Evolutionary conservation across 2,329 filamentous ascomycete species (phyloP).

Genomic region (Venturia aucupariae): DNA sequence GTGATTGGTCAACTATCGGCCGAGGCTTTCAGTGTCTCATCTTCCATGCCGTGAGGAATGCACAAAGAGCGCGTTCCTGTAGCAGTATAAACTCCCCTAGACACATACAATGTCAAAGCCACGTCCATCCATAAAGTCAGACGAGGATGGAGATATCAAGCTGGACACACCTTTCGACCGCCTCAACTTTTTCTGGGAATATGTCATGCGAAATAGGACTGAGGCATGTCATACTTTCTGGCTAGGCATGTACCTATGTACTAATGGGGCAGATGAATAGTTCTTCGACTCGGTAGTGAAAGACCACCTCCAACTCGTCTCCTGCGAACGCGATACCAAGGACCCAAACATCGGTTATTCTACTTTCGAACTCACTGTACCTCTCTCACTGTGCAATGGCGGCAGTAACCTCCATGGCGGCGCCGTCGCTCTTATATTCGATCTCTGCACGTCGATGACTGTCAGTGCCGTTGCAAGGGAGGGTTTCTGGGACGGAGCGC

Average conservation of each 20-base stretch:
- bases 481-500: slow-evolving; percentile 35
- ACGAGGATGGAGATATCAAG: not conserved
- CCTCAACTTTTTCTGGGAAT: slow-evolving; percentile 9
- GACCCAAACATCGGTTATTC: slow-evolving; percentile 28
- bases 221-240: not conserved
- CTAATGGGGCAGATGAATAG: not conserved
- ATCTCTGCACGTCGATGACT: slow-evolving; percentile 41
- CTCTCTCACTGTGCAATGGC: slow-evolving; percentile 37
- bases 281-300: slow-evolving; percentile 24
- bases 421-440: slow-evolving; percentile 45
- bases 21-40: not conserved
- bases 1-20: not conserved
- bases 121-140: not conserved
- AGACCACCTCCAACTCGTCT: slow-evolving; percentile 27
- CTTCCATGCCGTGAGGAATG: not conserved
- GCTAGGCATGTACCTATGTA: not conserved
- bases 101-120: not conserved
- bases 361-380: slow-evolving; percentile 37
- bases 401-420: slow-evolving; percentile 44
- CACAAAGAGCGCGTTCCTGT: not conserved
- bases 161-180: slow-evolving; percentile 6
- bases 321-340: slow-evolving; percentile 24
- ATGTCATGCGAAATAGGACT: not conserved
- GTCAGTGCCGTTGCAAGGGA: slow-evolving; percentile 24
- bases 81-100: not conserved